Evolutionary conservation across 345 rosid species (phyloP), one percentile per base, ranked within the genome.

Genomic region (Eucalyptus victrix): DNA sequence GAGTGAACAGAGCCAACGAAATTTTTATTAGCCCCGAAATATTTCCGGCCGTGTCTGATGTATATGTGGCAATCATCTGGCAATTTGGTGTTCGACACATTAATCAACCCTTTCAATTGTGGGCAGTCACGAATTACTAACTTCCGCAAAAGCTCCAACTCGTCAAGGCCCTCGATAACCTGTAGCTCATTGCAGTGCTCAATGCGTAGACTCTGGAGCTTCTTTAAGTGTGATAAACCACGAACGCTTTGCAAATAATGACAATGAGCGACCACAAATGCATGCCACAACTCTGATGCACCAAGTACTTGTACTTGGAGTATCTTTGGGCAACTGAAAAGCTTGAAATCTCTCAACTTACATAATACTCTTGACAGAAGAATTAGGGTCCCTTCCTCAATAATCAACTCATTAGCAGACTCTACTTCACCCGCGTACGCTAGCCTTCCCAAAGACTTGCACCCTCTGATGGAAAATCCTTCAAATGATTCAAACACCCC

Each of bases 401-500:
- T 45, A 45, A 45, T 45, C 4, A 45, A 45, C 49, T 45, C 12
- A 45, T 45, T 14, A 13, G 72, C 72, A 30, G 34, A 30, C 72
- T 30, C 34, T 30, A 7, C 34, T 30, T 62, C 34, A 30, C 72
- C 18, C 19, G 72, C 3, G 3, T 62, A 14, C 34, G 3, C 69
- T 60, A 28, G n/a, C 69, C 34, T 14, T 30, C 34, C 72, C 72
- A 62, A 30, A 5, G 72, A 30, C 18, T 4, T 0, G 32, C 72
- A 62, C 1, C 0, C 0, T 8, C 0, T 0, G 34, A 30, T 62
- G 8, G 0, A 6, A 4, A 30, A 0, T 49, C 0, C 0, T 50
- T 60, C 15, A 8, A 12, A 53, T 19, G 24, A 3, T 18, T 53
- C 56, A 53, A 60, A 1, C 67, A 5, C 32, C 67, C 17, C 32